phyloP scores from a whole-genome alignment of 768 basidiomycete genomes.

The Harrya chromipes region DNA sequence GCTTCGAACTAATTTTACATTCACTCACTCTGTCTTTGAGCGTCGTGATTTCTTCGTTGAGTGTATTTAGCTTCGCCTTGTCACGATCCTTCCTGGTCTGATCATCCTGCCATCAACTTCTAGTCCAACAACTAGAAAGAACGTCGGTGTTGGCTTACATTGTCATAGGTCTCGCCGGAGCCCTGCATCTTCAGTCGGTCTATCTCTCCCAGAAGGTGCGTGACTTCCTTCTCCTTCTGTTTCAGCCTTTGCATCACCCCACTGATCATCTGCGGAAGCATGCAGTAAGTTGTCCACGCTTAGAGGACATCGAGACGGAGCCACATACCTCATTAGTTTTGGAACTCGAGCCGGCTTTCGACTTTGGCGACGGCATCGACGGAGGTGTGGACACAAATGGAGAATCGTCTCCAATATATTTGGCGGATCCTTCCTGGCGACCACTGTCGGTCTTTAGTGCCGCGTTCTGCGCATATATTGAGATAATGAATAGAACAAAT shows the following conservation, averaged over 20 bases:
- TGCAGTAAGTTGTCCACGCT: background rate
- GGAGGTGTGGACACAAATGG: background rate
- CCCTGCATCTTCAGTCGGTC: slow-evolving; percentile 58
- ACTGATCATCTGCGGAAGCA: slow-evolving; percentile 48
- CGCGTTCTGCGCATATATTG: slow-evolving; percentile 7
- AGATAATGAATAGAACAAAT: background rate
- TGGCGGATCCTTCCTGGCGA: slow-evolving; percentile 14
- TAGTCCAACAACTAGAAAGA: background rate
- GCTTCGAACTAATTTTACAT: background rate
- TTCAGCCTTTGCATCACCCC: slow-evolving; percentile 81
- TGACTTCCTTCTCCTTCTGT: slow-evolving; percentile 82
- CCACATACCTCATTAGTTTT: slow-evolving; percentile 55
- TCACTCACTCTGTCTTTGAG: slow-evolving; percentile 62
- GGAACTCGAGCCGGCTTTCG: slow-evolving; percentile 39
- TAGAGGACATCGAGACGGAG: background rate
- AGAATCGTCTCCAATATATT: slow-evolving; percentile 12
- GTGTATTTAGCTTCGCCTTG: slow-evolving; percentile 62
- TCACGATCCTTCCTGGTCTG: slow-evolving; percentile 75
- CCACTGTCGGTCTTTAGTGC: background rate
- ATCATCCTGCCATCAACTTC: slow-evolving; percentile 50
- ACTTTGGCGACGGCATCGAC: slow-evolving; percentile 18
- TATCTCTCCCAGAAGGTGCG: slow-evolving; percentile 69
- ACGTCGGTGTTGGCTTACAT: slow-evolving; percentile 40
- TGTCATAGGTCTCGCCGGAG: slow-evolving; percentile 54
- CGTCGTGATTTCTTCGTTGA: slow-evolving; percentile 72